These are phyloP conservation scores for Colletotrichum noveboracense DNA, from an alignment of 2,329 filamentous ascomycete genomes.

Conservation along the genomic window DNA sequence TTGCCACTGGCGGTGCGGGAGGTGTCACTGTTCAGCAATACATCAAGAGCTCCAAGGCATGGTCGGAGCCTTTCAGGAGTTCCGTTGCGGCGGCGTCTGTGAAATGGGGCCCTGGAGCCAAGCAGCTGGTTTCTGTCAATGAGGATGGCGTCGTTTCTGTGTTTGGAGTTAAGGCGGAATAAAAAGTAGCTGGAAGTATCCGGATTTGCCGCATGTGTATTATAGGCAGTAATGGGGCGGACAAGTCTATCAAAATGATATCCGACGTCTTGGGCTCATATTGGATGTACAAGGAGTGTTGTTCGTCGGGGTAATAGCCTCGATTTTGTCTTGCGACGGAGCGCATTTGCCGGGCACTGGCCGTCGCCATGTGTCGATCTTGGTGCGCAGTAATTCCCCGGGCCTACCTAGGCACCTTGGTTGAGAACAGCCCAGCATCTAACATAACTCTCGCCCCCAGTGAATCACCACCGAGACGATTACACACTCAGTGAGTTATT, in stretches of 20 bases:
- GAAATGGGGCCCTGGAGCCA: constrained; percentile 78
- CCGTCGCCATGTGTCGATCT: background rate
- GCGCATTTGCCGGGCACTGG: background rate
- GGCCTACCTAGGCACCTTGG: background rate
- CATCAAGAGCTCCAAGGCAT: constrained; percentile 83
- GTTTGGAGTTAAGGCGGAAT: constrained; percentile 59
- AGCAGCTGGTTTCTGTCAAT: constrained; percentile 77
- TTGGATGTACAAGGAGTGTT: background rate
- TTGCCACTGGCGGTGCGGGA: constrained; percentile 80
- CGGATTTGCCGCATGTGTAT: background rate
- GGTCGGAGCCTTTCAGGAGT: constrained; percentile 84
- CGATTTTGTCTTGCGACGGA: background rate
- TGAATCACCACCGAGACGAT: background rate
- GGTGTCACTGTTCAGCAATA: constrained; percentile 91
- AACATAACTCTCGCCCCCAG: background rate
- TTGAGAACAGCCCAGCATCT: background rate
- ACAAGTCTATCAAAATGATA: constrained; percentile 18
- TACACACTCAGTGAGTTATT: background rate
- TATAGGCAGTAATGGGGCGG: constrained; percentile 2
- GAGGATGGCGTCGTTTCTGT: constrained; percentile 77
- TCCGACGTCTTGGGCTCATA: constrained; percentile 6
- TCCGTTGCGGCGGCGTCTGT: constrained; percentile 76
- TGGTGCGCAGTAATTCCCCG: background rate
- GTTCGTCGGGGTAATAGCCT: background rate
- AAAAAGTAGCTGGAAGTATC: background rate